Evolutionary conservation across 257 asterid genomes (phyloP).

Genomic region (Capsicum chinense): DNA sequence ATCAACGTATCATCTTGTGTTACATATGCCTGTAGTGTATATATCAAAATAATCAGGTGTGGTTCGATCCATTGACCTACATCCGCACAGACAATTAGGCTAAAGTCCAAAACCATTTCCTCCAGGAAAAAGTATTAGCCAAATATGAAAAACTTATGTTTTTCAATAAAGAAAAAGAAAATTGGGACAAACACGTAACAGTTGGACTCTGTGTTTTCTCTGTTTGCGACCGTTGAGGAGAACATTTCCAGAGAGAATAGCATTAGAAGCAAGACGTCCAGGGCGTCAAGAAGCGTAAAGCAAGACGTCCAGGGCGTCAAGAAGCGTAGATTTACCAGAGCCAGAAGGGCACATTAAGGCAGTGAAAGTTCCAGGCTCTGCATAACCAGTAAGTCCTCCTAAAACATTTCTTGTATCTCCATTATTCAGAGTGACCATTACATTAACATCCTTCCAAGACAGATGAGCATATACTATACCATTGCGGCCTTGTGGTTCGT

Average conservation of each 20-base stretch:
- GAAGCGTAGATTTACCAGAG: slow-evolving; percentile 1
- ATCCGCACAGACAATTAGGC: too few species aligned
- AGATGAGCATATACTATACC: background rate
- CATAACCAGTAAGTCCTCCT: slow-evolving; percentile 23
- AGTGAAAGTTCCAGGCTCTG: background rate
- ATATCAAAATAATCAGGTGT: background rate
- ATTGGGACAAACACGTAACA: too few species aligned
- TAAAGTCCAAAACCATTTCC: too few species aligned
- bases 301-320: slow-evolving; percentile 14
- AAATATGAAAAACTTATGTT: too few species aligned
- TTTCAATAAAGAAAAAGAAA: too few species aligned
- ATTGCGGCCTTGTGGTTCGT: background rate
- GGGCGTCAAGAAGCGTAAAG: background rate
- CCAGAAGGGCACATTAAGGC: slow-evolving; percentile 20
- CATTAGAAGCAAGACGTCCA: background rate
- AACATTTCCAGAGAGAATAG: slow-evolving; percentile 8
- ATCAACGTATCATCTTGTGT: slow-evolving; percentile 12
- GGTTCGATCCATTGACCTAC: too few species aligned
- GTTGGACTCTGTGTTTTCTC: too few species aligned
- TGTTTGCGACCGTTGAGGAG: slow-evolving; percentile 1
- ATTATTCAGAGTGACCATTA: background rate
- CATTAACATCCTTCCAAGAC: background rate
- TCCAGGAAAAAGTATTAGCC: too few species aligned
- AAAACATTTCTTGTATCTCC: background rate
- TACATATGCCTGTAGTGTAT: background rate